phyloP scores from a whole-genome alignment of 208 protist genomes.

The Strigomonas galati region DNA sequence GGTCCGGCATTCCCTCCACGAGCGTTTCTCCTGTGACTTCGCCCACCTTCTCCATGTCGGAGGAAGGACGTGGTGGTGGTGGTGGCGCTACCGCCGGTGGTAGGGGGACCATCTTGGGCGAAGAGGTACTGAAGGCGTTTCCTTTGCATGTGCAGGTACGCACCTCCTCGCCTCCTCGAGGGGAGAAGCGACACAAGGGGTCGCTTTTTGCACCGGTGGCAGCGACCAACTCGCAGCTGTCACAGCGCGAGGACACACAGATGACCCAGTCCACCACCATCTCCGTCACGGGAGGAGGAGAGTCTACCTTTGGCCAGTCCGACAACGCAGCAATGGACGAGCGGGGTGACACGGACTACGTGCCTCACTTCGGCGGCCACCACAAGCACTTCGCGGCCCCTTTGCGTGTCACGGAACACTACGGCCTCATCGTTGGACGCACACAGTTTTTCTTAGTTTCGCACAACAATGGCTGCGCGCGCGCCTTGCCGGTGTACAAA shows the following conservation, averaged over 20 bases:
- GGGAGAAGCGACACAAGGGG: background rate
- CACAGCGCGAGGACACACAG: too few relatives aligned
- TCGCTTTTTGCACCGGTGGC: background rate
- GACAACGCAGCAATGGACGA: too few relatives aligned
- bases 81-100: background rate
- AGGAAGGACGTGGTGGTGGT: background rate
- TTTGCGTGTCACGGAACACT: constrained; percentile 5
- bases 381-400: background rate
- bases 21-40: background rate
- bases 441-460: constrained; percentile 16
- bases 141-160: background rate
- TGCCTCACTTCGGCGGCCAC: background rate
- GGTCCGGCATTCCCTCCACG: background rate
- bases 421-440: constrained; percentile 13
- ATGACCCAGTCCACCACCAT: too few relatives aligned
- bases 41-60: background rate
- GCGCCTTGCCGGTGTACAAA: constrained; percentile 7
- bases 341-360: background rate
- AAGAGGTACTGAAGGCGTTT: background rate
- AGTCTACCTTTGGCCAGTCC: too few relatives aligned
- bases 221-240: background rate
- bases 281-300: too few relatives aligned
- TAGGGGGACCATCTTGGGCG: background rate
- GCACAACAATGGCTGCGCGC: constrained; percentile 3
- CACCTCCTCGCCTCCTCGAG: background rate